Evolutionary conservation across 106 monocot species (phyloP).

Genomic region (Dioscorea zingiberensis): DNA sequence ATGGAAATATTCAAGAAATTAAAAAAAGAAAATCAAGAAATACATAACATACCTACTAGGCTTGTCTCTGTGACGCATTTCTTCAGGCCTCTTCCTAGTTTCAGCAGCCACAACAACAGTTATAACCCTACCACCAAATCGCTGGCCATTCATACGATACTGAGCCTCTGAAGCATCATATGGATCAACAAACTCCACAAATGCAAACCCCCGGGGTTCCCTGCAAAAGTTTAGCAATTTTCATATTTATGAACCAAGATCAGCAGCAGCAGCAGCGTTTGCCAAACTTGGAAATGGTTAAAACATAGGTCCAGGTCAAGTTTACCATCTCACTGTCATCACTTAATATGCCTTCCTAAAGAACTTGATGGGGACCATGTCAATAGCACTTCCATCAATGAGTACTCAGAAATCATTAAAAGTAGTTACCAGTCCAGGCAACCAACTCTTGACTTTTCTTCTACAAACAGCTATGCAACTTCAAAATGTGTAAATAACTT

Average conservation of each 20-base stretch:
- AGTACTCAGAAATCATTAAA: slow-evolving; percentile 31
- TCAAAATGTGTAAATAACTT: slow-evolving; percentile 34
- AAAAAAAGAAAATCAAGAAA: background rate
- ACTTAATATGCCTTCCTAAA: slow-evolving; percentile 37
- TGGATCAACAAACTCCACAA: slow-evolving; percentile 83
- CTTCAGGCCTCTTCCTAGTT: slow-evolving; percentile 64
- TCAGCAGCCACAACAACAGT: slow-evolving; percentile 69
- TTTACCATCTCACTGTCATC: slow-evolving; percentile 35
- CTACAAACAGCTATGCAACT: slow-evolving; percentile 38
- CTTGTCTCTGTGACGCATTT: slow-evolving; percentile 53
- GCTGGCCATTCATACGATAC: slow-evolving; percentile 82
- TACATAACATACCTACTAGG: slow-evolving; percentile 28
- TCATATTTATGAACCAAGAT: background rate
- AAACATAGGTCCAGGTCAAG: slow-evolving; percentile 23
- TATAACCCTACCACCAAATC: slow-evolving; percentile 57
- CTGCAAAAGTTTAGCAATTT: slow-evolving; percentile 26
- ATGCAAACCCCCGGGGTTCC: slow-evolving; percentile 87
- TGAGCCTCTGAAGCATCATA: slow-evolving; percentile 88
- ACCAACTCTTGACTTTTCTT: slow-evolving; percentile 35
- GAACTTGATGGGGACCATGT: slow-evolving; percentile 30
- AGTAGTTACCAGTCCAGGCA: slow-evolving; percentile 20
- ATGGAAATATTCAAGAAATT: too few relatives aligned
- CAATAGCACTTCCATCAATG: slow-evolving; percentile 33
- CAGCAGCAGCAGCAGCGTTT: background rate
- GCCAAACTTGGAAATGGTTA: background rate